Percentiles rank a stretch among this genome's conserved stretches.
phyloP scores from a whole-genome alignment of 1,284 basidiomycete species.

The Ceratobasidium sp. region DNA sequence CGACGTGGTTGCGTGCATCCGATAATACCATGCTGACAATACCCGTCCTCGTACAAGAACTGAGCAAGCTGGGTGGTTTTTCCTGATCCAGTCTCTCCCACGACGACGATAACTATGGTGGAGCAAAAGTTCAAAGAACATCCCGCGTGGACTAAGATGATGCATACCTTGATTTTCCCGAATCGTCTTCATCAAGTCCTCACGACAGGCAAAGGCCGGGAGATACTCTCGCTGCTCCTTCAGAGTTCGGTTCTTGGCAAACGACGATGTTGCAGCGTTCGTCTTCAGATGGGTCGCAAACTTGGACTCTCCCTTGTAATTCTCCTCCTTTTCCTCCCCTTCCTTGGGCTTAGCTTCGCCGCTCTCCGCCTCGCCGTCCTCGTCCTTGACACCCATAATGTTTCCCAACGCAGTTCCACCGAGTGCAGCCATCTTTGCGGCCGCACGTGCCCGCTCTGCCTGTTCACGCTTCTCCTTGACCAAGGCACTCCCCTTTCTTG shows the following conservation, averaged over 20 bases:
- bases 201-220: conserved; percentile 96
- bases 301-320: conserved; percentile 94
- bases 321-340: conserved; percentile 65
- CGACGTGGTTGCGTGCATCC: conserved; percentile 97
- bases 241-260: conserved; percentile 83
- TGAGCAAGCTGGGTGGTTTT: conserved; percentile 94
- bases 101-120: conserved; percentile 90
- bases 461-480: conserved; percentile 96
- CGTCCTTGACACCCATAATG: conserved; percentile 96
- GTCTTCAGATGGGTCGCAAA: conserved; percentile 92
- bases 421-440: conserved; percentile 91
- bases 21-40: conserved; percentile 85
- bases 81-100: conserved; percentile 95
- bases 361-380: conserved; percentile 88
- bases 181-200: conserved; percentile 88
- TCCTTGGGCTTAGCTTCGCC: conserved; percentile 55
- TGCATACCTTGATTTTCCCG: conserved; percentile 93
- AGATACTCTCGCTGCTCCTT: conserved; percentile 97
- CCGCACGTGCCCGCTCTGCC: conserved; percentile 93
- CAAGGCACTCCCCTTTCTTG: conserved; percentile 91
- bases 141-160: too few relatives aligned
- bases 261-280: conserved; percentile 78
- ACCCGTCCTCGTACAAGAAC: conserved; percentile 95
- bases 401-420: conserved; percentile 95
- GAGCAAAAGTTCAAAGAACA: too few relatives aligned